Percentiles rank a stretch among this genome's conserved stretches.
phyloP scores from a whole-genome alignment of 1,139 yeast species.

The Tardiomyces digboiensis region DNA sequence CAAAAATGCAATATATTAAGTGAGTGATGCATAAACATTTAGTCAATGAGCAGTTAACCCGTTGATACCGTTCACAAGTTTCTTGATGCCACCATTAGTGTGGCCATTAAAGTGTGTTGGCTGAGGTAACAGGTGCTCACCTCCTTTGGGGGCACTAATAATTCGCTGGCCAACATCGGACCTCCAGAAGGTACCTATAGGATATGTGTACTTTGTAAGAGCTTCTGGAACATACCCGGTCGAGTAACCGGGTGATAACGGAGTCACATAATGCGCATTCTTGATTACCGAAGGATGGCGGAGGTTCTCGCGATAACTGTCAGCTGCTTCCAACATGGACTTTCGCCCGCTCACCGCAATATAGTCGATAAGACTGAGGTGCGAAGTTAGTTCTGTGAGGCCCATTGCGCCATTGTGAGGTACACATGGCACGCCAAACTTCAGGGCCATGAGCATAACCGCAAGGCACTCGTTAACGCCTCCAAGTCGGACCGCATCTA shows the following conservation, averaged over 20 bases:
- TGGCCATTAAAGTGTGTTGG: not conserved
- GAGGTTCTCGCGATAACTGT: conserved; percentile 18
- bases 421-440: conserved; percentile 25
- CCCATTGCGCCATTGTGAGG: conserved; percentile 31
- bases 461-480: conserved; percentile 29
- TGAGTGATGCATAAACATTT: too few species aligned
- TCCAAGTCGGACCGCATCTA: conserved; percentile 28
- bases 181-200: conserved; percentile 26
- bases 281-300: conserved; percentile 22
- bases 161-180: conserved; percentile 15
- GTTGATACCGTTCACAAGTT: not conserved
- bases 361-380: conserved; percentile 26
- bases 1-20: too few species aligned
- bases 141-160: conserved; percentile 14
- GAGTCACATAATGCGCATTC: conserved; percentile 27
- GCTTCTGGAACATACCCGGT: conserved; percentile 21
- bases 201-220: conserved; percentile 23
- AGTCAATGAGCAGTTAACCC: too few species aligned
- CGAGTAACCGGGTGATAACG: conserved; percentile 27
- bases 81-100: not conserved
- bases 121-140: conserved; percentile 10
- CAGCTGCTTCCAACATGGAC: conserved; percentile 20
- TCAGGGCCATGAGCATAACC: conserved; percentile 27
- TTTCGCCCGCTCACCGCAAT: conserved; percentile 22
- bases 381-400: conserved; percentile 27